These are phyloP conservation scores for Annulohypoxylon truncatum DNA, from an alignment of 2,329 filamentous ascomycete species.

Conservation along the genomic window DNA sequence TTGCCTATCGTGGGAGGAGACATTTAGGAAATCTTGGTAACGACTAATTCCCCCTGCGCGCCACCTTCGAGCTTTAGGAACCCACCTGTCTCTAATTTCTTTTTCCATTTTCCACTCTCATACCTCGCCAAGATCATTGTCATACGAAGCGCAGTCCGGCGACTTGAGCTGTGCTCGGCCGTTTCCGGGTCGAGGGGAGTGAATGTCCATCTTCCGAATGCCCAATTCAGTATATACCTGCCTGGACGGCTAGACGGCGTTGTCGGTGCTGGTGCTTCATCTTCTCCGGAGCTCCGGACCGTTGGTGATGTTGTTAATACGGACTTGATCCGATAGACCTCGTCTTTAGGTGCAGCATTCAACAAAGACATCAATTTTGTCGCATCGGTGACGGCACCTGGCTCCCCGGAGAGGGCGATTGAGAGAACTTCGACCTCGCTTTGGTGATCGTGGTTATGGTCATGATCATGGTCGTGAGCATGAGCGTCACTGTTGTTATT, in stretches of 20 bases:
- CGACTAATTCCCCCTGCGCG: slow-evolving; percentile 60
- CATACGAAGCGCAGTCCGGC: slow-evolving; percentile 71
- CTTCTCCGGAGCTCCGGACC: slow-evolving; percentile 64
- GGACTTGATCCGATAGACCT: slow-evolving; percentile 94
- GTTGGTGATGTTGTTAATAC: slow-evolving; percentile 61
- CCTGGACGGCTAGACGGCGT: slow-evolving; percentile 45
- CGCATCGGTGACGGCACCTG: slow-evolving; percentile 60
- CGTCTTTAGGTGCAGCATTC: slow-evolving; percentile 83
- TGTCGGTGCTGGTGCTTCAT: slow-evolving; percentile 51
- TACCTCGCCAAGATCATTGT: slow-evolving; percentile 80
- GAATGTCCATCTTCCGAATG: slow-evolving; percentile 95
- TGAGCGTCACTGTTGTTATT: slow-evolving; percentile 54
- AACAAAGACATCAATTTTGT: slow-evolving; percentile 76
- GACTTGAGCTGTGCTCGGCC: slow-evolving; percentile 65
- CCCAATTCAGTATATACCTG: slow-evolving; percentile 96
- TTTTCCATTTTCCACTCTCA: slow-evolving; percentile 82
- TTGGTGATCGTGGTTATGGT: slow-evolving; percentile 70
- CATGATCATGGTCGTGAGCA: slow-evolving; percentile 57
- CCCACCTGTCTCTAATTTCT: slow-evolving; percentile 71
- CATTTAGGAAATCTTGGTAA: slow-evolving; percentile 59
- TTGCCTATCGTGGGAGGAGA: not conserved
- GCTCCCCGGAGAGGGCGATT: slow-evolving; percentile 69
- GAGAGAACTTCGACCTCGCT: slow-evolving; percentile 94
- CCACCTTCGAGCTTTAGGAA: slow-evolving; percentile 62
- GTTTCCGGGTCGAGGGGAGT: slow-evolving; percentile 66